phyloP scores from a whole-genome alignment of 176 grass and related monocot species.

The Zea luxurians region DNA sequence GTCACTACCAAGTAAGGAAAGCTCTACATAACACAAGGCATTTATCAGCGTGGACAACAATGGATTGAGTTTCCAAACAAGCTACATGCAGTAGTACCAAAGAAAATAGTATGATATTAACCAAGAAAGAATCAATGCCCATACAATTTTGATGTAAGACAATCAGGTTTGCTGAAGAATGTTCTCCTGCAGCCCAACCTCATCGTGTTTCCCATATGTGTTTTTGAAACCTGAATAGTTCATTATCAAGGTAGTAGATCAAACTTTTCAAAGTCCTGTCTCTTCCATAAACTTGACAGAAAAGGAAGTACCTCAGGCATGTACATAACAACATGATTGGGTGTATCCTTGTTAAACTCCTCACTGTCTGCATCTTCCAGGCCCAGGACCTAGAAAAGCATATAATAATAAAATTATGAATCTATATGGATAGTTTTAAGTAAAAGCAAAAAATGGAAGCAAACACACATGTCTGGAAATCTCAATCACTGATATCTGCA shows the following conservation, averaged over 20 bases:
- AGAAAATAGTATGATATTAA: constrained; percentile 15
- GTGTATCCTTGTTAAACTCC: constrained; percentile 70
- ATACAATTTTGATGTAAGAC: constrained; percentile 87
- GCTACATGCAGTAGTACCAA: not conserved
- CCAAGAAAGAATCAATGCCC: constrained; percentile 8
- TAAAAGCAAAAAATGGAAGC: constrained; percentile 28
- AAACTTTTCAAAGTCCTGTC: not conserved
- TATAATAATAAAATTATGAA: constrained; percentile 28
- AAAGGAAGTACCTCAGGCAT: constrained; percentile 86
- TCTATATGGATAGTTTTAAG: constrained; percentile 21
- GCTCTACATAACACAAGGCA: constrained; percentile 19
- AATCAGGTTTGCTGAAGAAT: constrained; percentile 59
- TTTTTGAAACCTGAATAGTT: constrained; percentile 76
- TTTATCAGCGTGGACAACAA: not conserved
- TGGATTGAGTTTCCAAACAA: not conserved
- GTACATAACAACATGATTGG: constrained; percentile 72
- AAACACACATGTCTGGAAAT: constrained; percentile 76
- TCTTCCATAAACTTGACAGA: constrained; percentile 15
- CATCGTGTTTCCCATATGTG: constrained; percentile 98
- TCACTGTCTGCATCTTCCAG: constrained; percentile 81
- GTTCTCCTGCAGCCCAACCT: constrained; percentile 83
- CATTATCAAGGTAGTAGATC: constrained; percentile 20
- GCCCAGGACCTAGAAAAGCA: constrained; percentile 59
- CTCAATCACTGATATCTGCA: constrained; percentile 99
- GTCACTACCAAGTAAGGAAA: not conserved